Evolutionary conservation across 2,329 filamentous ascomycete species (phyloP), one percentile per base, ranked within the genome.

Genomic region (Fusarium beomiforme): DNA sequence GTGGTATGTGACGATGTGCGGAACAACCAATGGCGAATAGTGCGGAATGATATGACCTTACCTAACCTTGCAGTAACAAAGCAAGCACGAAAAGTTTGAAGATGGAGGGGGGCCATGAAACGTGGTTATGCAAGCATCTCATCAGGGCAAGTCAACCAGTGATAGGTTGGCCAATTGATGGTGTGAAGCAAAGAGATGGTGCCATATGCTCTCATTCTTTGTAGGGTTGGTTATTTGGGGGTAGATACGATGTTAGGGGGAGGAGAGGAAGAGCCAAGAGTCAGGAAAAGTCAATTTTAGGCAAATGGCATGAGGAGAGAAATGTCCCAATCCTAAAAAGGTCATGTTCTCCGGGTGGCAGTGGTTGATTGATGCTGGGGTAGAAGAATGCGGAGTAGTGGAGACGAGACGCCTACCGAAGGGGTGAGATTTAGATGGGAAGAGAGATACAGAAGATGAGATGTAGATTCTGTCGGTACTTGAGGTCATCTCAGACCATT

Each of bases 331-430:
- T 36, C 46, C 56, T 23, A 54, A 53, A 55, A 36, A 50, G 56
- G 54, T 34, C 42, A 55, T 67, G 41, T 53, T 59, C 34, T 42
- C 46, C 53, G 39, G 34, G 51, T 49, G 23, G 42, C 43, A 50
- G 26, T 64, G 44, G 19, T 12, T 31, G 16, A 12, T 6, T 42
- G 46, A 34, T 50, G 19, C 65, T 46, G 50, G 65, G 54, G 65
- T 64, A 68, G 61, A 64, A 64, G 33, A 72, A 55, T 72, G 72
- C 74, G 74, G 74, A 76, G 74, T 75, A 74, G 69, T 64, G 70
- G 73, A 56, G 73, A 65, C 56, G 46, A 54, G 33, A n/a, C n/a
- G n/a, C n/a, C n/a, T 57, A 41, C 69, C 57, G 53, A 62, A 64
- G 60, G 61, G 49, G 67, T 60, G 50, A 71, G 64, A 55, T 62